Conservation (phyloP, 441 rosid species). For the Syzygium malaccense region DNA sequence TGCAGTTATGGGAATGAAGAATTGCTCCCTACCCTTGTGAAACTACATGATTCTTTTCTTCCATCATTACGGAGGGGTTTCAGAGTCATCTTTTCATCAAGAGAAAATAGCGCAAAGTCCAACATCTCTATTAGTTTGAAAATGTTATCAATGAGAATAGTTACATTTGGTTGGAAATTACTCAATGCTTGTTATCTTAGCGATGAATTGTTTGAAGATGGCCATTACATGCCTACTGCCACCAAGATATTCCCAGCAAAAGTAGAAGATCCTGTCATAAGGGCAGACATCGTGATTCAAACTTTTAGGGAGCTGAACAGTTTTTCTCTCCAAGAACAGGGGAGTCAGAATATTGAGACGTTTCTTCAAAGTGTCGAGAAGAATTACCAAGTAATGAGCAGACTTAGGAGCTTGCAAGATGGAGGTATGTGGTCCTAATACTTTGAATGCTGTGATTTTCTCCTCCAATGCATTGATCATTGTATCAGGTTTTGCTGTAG, state of each 20-base stretch:
- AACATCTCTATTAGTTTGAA: constrained; percentile 51
- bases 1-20: constrained; percentile 86
- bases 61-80: constrained; percentile 72
- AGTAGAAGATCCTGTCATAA: constrained; percentile 81
- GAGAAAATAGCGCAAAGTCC: constrained; percentile 36
- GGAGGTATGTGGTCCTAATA: constrained; percentile 33
- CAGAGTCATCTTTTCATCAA: constrained; percentile 31
- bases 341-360: constrained; percentile 33
- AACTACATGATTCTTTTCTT: constrained; percentile 76
- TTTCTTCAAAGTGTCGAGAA: constrained; percentile 62
- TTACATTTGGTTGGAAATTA: constrained; percentile 71
- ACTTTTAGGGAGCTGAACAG: constrained; percentile 72
- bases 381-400: constrained; percentile 47
- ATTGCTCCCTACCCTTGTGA: constrained; percentile 54
- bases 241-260: constrained; percentile 85
- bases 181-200: constrained; percentile 68
- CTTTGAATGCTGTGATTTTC: neutral
- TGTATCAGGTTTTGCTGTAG: neutral
- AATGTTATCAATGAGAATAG: constrained; percentile 70
- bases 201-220: constrained; percentile 37
- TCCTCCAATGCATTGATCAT: neutral
- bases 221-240: constrained; percentile 29
- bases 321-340: constrained; percentile 40
- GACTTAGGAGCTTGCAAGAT: constrained; percentile 56
- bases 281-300: constrained; percentile 83